Evolutionary conservation across 306 rosid genomes (phyloP).

Genomic region (Oemleria cerasiformis): DNA sequence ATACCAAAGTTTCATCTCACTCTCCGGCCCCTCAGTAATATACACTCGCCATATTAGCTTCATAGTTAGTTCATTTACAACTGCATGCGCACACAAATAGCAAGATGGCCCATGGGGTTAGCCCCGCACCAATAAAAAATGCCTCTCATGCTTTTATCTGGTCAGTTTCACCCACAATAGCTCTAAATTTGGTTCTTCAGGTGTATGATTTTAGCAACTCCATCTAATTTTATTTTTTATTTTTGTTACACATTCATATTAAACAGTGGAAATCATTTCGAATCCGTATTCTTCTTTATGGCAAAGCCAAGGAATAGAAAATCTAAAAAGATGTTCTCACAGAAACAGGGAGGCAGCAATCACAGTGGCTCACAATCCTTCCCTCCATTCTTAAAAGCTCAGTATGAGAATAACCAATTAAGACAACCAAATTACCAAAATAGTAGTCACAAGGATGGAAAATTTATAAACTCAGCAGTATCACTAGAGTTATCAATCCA

Average conservation of each 20-base stretch:
- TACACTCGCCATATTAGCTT: neutral
- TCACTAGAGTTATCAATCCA: neutral
- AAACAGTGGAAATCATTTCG: neutral
- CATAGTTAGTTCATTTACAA: neutral
- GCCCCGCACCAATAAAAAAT: neutral
- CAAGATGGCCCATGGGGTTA: neutral
- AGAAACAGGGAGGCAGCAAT: neutral
- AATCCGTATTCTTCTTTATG: neutral
- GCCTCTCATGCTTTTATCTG: neutral
- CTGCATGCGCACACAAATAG: neutral
- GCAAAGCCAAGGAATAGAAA: neutral
- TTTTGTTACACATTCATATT: neutral
- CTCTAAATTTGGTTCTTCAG: neutral
- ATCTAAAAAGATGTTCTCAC: neutral
- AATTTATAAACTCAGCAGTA: slow-evolving; percentile 3
- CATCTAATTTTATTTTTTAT: too few species aligned
- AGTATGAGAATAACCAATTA: too few species aligned
- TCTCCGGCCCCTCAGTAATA: neutral
- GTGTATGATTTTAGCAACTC: neutral
- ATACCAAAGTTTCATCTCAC: neutral
- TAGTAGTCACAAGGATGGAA: neutral
- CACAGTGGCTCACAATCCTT: neutral
- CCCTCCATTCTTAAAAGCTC: neutral
- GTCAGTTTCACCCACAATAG: neutral
- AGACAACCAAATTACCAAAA: neutral